A percentile compares a stretch with the other conserved stretches of the same genome.
phyloP scores from a whole-genome alignment of 2,329 filamentous ascomycete genomes.

The Phaeosphaeriaceae sp. region DNA sequence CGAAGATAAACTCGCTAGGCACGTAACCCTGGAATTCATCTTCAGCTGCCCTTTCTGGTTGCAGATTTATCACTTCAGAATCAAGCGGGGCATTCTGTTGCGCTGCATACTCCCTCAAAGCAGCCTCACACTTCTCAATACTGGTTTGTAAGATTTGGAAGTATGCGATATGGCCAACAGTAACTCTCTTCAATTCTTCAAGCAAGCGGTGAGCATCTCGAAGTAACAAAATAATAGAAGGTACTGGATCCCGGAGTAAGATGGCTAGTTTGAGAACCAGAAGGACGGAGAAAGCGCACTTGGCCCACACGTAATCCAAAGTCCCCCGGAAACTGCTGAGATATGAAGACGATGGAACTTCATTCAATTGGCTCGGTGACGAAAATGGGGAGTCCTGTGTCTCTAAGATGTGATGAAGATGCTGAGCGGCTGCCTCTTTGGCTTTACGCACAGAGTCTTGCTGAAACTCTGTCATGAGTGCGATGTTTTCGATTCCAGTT shows the following conservation, averaged over 20 bases:
- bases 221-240: conserved; percentile 51
- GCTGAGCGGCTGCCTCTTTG: conserved; percentile 58
- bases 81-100: conserved; percentile 16
- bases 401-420: conserved; percentile 56
- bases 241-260: conserved; percentile 53
- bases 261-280: conserved; percentile 61
- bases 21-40: conserved; percentile 61
- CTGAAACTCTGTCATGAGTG: conserved; percentile 58
- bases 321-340: conserved; percentile 60
- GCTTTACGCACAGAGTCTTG: conserved; percentile 57
- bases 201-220: conserved; percentile 54
- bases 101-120: conserved; percentile 47
- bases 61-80: not conserved
- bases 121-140: conserved; percentile 58
- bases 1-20: conserved; percentile 62
- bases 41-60: conserved; percentile 42
- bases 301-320: conserved; percentile 66
- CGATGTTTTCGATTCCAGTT: conserved; percentile 58
- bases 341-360: conserved; percentile 43
- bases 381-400: conserved; percentile 8
- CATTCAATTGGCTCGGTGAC: conserved; percentile 25
- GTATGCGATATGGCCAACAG: conserved; percentile 55
- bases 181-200: conserved; percentile 51
- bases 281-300: conserved; percentile 64
- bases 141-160: conserved; percentile 57